A percentile compares a stretch with the other conserved stretches of the same genome.
phyloP scores from a whole-genome alignment of 1,284 basidiomycete genomes.

The Cryptococcus amylolentus region DNA sequence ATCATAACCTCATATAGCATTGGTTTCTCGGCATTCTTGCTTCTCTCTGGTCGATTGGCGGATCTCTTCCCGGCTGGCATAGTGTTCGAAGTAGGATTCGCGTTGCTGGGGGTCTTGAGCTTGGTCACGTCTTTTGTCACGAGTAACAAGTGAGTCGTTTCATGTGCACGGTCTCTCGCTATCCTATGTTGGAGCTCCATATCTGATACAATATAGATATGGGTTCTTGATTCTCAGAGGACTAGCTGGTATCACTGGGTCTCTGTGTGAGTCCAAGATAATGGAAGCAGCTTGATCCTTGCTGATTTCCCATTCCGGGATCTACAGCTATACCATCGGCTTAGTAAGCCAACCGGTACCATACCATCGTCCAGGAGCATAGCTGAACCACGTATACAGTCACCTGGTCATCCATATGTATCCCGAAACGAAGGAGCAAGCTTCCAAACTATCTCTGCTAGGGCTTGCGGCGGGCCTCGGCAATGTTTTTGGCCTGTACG shows the following conservation, averaged over 20 bases:
- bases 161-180: too few relatives aligned
- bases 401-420: constrained; percentile 38
- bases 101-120: constrained; percentile 28
- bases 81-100: constrained; percentile 37
- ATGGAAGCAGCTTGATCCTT: neutral
- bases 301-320: neutral
- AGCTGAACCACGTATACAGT: constrained; percentile 2
- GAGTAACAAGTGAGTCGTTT: constrained; percentile 23
- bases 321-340: constrained; percentile 27
- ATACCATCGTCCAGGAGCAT: neutral
- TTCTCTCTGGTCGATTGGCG: constrained; percentile 37
- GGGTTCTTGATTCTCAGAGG: constrained; percentile 45
- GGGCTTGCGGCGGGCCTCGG: constrained; percentile 29
- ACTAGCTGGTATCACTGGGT: constrained; percentile 37
- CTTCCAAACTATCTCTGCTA: constrained; percentile 27
- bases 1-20: constrained; percentile 37
- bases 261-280: constrained; percentile 19
- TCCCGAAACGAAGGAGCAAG: constrained; percentile 31
- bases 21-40: constrained; percentile 32
- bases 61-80: constrained; percentile 40
- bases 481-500: constrained; percentile 30
- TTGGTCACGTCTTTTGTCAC: constrained; percentile 39
- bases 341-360: constrained; percentile 14
- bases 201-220: constrained; percentile 8
- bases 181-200: neutral